phyloP scores from a whole-genome alignment of 352 stramenopile genomes.

The Thalassiosira delicatula region DNA sequence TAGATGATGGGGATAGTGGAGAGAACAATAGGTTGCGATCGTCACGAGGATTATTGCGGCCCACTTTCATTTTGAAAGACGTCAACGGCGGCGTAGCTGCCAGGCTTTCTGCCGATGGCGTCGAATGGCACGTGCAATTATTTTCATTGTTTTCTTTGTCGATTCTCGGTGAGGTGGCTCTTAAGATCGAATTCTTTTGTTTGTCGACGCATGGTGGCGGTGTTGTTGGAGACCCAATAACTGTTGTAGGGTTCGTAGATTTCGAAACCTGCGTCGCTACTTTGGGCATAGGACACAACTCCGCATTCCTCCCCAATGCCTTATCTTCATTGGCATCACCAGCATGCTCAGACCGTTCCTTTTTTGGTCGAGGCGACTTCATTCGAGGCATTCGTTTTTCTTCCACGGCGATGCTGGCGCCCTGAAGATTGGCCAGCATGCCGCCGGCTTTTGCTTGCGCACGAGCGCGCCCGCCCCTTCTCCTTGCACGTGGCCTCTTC shows the following conservation, averaged over 20 bases:
- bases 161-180: neutral
- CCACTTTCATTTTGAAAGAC: conserved; percentile 51
- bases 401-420: too few species aligned
- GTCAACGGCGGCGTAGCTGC: conserved; percentile 32
- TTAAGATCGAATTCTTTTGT: neutral
- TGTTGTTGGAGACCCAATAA: too few species aligned
- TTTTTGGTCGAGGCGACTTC: too few species aligned
- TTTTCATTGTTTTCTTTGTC: conserved; percentile 20
- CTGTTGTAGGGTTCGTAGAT: too few species aligned
- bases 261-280: too few species aligned
- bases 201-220: conserved; percentile 3
- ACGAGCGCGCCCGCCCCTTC: conserved; percentile 45
- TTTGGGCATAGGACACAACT: too few species aligned
- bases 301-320: too few species aligned
- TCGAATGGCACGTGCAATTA: conserved; percentile 1
- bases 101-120: conserved; percentile 6
- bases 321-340: too few species aligned
- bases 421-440: conserved; percentile 51
- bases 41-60: neutral
- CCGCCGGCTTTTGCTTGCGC: conserved; percentile 45
- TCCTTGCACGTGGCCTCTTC: conserved; percentile 14
- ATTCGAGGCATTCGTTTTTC: too few species aligned
- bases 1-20: conserved; percentile 10
- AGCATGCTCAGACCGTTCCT: too few species aligned
- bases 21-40: conserved; percentile 16